Conservation (phyloP, 306 rosid species). For the Castanea mollissima region DNA sequence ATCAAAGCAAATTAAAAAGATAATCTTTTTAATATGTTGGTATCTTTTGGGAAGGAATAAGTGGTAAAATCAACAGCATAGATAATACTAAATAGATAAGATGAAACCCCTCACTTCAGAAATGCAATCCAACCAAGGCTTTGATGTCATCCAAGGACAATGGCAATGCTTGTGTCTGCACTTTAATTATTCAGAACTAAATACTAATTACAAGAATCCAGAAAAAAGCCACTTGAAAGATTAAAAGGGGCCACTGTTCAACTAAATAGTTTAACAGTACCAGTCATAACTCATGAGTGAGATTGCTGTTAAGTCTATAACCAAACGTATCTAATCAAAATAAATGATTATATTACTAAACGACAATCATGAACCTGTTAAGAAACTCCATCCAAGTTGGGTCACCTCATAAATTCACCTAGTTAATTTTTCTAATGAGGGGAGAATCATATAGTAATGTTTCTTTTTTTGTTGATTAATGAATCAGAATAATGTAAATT, state of each 20-base stretch:
- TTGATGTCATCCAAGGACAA: neutral
- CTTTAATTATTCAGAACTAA: neutral
- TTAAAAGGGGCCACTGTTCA: neutral
- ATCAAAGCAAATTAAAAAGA: no score
- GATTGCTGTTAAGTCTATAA: neutral
- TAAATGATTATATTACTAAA: conserved; percentile 7
- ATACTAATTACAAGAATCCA: neutral
- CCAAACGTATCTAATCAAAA: neutral
- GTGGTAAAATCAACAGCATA: neutral
- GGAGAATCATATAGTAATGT: neutral
- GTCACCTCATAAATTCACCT: neutral
- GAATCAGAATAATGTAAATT: no score
- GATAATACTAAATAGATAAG: no score
- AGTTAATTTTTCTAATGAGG: neutral
- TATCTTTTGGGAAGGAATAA: neutral
- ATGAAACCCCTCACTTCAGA: no score
- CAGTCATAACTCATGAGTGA: no score
- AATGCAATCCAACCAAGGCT: neutral
- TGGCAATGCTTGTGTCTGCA: neutral
- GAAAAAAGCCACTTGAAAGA: neutral
- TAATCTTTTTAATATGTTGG: no score
- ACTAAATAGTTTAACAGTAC: neutral
- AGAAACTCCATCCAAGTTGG: neutral
- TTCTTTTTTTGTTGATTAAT: neutral
- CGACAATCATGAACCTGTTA: conserved; percentile 13